Evolutionary conservation across 176 grass and related monocot genomes (phyloP).

Genomic region (Zoysia japonica): DNA sequence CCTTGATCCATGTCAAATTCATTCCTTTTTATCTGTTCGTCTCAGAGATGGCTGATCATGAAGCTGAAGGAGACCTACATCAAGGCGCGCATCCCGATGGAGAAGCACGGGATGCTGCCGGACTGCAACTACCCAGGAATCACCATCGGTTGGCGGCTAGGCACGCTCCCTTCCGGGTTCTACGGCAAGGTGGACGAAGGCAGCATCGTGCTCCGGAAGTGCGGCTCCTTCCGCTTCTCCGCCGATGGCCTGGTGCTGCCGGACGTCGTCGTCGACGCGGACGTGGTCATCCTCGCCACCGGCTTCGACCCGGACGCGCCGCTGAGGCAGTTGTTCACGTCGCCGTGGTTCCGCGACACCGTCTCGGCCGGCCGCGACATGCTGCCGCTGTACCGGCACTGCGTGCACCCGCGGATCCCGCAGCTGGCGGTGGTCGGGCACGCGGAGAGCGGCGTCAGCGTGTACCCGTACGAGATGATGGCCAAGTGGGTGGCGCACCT

Average conservation of each 20-base stretch:
- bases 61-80: constrained; percentile 34
- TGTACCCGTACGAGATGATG: constrained; percentile 49
- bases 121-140: constrained; percentile 33
- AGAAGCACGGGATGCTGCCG: constrained; percentile 55
- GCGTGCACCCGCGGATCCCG: constrained; percentile 56
- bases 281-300: constrained; percentile 55
- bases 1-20: too few species aligned
- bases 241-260: constrained; percentile 30
- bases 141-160: constrained; percentile 30
- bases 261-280: background rate
- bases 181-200: constrained; percentile 51
- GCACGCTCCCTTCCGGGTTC: constrained; percentile 44
- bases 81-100: constrained; percentile 45
- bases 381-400: constrained; percentile 40
- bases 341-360: constrained; percentile 22
- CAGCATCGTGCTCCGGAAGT: constrained; percentile 39
- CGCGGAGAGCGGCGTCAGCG: constrained; percentile 31
- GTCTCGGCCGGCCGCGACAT: background rate
- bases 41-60: constrained; percentile 42
- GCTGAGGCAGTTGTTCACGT: constrained; percentile 44
- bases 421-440: constrained; percentile 56
- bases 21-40: background rate
- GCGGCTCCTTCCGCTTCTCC: constrained; percentile 33
- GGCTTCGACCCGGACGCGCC: constrained; percentile 51
- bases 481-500: constrained; percentile 60